Percentiles rank a stretch among this genome's conserved stretches.
These are phyloP conservation scores for Crithidia thermophila DNA, from an alignment of 208 protist species.

Conservation along the genomic window DNA sequence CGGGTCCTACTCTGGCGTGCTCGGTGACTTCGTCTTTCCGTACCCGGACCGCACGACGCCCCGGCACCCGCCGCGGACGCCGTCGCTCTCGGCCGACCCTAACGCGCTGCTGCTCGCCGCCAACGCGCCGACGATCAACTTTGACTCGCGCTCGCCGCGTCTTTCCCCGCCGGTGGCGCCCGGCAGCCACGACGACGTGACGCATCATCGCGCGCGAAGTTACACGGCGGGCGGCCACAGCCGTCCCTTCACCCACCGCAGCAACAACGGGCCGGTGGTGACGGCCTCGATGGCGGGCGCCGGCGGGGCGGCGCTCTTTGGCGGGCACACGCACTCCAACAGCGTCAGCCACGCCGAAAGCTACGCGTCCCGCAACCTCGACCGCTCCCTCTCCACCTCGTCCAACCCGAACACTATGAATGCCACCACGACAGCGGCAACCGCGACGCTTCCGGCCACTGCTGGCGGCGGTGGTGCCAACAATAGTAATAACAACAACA, in stretches of 20 bases:
- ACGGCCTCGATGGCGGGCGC: neutral
- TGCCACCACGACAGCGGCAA: neutral
- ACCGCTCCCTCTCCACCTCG: slow-evolving; percentile 4
- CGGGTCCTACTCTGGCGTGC: slow-evolving; percentile 11
- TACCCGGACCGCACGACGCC: slow-evolving; percentile 3
- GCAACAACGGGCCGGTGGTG: neutral
- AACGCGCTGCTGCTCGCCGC: neutral
- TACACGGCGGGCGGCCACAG: slow-evolving; percentile 15
- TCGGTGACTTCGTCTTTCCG: slow-evolving; percentile 12
- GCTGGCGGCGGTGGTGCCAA: neutral
- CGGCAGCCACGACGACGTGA: no score
- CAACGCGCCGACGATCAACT: neutral
- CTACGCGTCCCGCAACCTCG: slow-evolving; percentile 5
- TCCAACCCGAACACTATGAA: no score
- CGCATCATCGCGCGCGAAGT: slow-evolving; percentile 17
- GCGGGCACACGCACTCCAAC: neutral
- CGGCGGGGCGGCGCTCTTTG: neutral
- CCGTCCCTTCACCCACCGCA: neutral
- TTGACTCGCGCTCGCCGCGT: slow-evolving; percentile 6
- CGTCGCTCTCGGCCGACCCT: neutral
- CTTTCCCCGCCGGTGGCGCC: neutral
- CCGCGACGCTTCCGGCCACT: neutral
- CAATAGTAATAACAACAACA: no score
- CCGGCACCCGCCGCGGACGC: neutral
- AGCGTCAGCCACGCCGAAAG: slow-evolving; percentile 5